Conservation (phyloP, 495 filamentous ascomycete species). For the Tuber borchii region DNA sequence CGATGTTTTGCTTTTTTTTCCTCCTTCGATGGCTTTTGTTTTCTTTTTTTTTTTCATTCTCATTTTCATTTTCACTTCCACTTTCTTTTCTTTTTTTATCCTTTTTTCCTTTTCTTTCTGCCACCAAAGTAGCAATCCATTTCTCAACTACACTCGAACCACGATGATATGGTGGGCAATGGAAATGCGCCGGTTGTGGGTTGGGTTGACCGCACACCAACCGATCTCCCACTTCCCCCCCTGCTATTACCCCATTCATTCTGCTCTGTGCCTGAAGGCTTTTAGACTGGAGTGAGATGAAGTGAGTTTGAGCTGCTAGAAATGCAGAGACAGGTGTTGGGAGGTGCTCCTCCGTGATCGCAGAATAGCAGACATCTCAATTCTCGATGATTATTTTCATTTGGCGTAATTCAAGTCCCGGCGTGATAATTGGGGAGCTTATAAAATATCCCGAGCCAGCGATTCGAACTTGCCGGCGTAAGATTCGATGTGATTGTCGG, state of each 20-base stretch:
- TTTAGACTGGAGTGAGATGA: background rate
- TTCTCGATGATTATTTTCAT: conserved; percentile 3
- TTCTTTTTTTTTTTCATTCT: background rate
- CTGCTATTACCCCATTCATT: conserved; percentile 2
- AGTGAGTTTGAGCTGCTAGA: background rate
- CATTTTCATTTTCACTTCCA: background rate
- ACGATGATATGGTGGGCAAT: conserved; percentile 6
- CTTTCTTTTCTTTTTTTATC: background rate
- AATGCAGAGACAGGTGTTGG: conserved; percentile 6
- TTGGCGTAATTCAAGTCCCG: background rate
- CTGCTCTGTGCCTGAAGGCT: background rate
- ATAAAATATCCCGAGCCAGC: conserved; percentile 3
- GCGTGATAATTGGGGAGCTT: background rate
- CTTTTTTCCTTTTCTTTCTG: background rate
- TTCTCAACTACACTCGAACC: conserved; percentile 3
- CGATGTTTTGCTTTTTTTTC: background rate
- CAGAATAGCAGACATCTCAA: background rate
- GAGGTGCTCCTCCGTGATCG: conserved; percentile 5
- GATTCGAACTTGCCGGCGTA: conserved; percentile 3
- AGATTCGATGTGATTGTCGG: conserved; percentile 2
- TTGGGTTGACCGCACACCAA: conserved; percentile 1
- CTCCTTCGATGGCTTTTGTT: background rate
- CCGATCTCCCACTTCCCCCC: conserved; percentile 6
- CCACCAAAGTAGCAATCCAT: background rate
- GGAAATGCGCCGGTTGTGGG: conserved; percentile 1